These are phyloP conservation scores for Alternaria alternata DNA, from an alignment of 2,329 filamentous ascomycete species.

Conservation along the genomic window DNA sequence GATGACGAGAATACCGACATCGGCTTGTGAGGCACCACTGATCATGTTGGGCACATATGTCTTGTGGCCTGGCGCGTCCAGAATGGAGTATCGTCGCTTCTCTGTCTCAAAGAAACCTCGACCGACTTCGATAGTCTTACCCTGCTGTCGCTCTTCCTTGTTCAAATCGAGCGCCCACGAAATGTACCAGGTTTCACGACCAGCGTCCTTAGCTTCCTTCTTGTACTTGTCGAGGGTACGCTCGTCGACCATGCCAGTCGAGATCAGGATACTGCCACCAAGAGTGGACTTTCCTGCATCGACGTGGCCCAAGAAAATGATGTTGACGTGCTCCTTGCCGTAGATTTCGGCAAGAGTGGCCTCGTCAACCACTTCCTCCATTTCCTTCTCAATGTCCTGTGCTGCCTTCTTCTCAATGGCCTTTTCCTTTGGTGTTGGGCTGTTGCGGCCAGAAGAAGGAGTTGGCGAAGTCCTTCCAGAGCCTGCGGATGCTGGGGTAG, in stretches of 20 bases:
- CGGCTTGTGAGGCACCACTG: constrained; percentile 73
- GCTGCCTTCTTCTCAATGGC: constrained; percentile 72
- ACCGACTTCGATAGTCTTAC: constrained; percentile 97
- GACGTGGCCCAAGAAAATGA: constrained; percentile 98
- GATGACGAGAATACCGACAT: constrained; percentile 89
- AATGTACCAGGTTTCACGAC: constrained; percentile 97
- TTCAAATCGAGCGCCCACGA: constrained; percentile 98
- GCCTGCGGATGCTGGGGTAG: constrained; percentile 59
- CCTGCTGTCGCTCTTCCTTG: constrained; percentile 94
- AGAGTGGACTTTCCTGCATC: constrained; percentile 98
- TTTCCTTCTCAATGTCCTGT: constrained; percentile 86
- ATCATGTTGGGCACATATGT: constrained; percentile 99
- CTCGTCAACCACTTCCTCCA: constrained; percentile 80
- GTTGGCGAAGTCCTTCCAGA: constrained; percentile 79
- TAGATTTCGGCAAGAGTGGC: constrained; percentile 92
- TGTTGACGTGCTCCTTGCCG: constrained; percentile 91
- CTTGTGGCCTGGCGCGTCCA: constrained; percentile 97
- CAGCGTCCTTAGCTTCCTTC: constrained; percentile 91
- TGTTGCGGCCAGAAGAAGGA: constrained; percentile 83
- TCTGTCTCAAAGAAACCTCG: constrained; percentile 94
- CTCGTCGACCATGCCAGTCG: constrained; percentile 99
- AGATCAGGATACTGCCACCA: constrained; percentile 90
- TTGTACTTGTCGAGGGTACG: constrained; percentile 95
- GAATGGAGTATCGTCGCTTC: constrained; percentile 92
- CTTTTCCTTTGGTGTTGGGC: constrained; percentile 65